Evolutionary conservation across 108 stramenopile species (phyloP), one percentile per base, ranked within the genome.

Genomic region (Parietichytrium sp.): DNA sequence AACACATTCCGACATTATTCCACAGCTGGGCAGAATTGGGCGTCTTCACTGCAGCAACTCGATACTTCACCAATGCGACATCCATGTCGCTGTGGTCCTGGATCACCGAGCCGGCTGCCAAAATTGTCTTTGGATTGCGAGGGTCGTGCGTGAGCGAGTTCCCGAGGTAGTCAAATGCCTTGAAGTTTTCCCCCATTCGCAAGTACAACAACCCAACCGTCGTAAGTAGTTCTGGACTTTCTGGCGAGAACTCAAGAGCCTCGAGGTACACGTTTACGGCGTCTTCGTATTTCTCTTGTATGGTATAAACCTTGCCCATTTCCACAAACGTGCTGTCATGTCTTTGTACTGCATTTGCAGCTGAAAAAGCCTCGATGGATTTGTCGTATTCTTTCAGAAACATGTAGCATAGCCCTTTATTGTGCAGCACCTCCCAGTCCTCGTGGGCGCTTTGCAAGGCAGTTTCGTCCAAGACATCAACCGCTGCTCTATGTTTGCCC

Each of bases 1-100:
- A 90, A 82, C 90, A 90, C 91, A 91, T 91, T 47, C 91, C 91
- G 47, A 91, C 81, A 77, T 91, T 91, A 83, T 91, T 91, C 91
- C 91, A 91, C 12, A 91, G 84, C 80, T 91, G 90, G n/a, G 91
- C 86, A 26, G 82, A 55, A 84, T 91, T 82, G 12, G 91, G 91
- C 4, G 86, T 89, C 80, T 86, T 80, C 18, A 80, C 85, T 13
- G 91, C 91, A 2, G 90, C 90, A 1, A 91, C 85, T 26, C 91
- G 84, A 54, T 91, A 91, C 88, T 91, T 91, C 13, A 87, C 79
- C 13, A 91, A 82, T 12, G 91, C 91, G 33, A 90, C 90, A 54
- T 91, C 90, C 82, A 81, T 80, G 77, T 88, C 88, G 15, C 50
- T 18, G 48, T 91, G 88, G 83, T 91, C 91, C 79, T 91, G 91